phyloP scores from a whole-genome alignment of 768 basidiomycete species.

The Serendipita sp. region DNA sequence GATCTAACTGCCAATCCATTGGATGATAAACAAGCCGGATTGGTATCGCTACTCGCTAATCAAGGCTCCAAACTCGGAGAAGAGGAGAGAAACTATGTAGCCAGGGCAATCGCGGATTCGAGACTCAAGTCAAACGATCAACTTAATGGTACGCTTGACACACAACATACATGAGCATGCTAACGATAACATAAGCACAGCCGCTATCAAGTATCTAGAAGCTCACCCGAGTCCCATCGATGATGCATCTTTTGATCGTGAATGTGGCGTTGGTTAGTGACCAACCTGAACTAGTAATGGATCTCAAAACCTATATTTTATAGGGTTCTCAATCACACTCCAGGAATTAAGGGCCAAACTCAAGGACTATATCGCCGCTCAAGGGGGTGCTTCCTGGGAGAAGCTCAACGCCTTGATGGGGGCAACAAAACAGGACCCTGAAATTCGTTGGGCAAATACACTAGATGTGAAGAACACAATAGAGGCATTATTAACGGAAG shows the following conservation, averaged over 20 bases:
- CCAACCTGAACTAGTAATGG: background rate
- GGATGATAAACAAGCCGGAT: slow-evolving; percentile 62
- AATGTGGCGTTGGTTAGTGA: slow-evolving; percentile 75
- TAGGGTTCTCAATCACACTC: slow-evolving; percentile 66
- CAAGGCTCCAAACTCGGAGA: slow-evolving; percentile 46
- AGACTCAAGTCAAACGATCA: slow-evolving; percentile 72
- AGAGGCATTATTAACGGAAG: slow-evolving; percentile 48
- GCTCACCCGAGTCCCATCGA: slow-evolving; percentile 44
- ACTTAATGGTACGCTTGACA: slow-evolving; percentile 48
- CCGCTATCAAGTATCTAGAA: slow-evolving; percentile 63
- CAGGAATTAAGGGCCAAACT: slow-evolving; percentile 45
- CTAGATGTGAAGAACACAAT: slow-evolving; percentile 72
- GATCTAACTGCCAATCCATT: slow-evolving; percentile 30
- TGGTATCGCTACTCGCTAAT: slow-evolving; percentile 52
- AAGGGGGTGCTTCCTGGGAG: slow-evolving; percentile 52
- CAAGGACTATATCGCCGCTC: slow-evolving; percentile 39
- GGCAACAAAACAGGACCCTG: slow-evolving; percentile 42
- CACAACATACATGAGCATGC: background rate
- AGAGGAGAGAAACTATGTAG: slow-evolving; percentile 43
- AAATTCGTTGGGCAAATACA: slow-evolving; percentile 67
- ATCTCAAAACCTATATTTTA: background rate
- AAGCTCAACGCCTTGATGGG: slow-evolving; percentile 53
- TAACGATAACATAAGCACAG: slow-evolving; percentile 23
- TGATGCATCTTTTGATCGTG: slow-evolving; percentile 51
- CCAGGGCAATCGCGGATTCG: slow-evolving; percentile 53